Base-by-base conservation (phyloP, 345 rosid species). In the Salix koriyanagi region DNA sequence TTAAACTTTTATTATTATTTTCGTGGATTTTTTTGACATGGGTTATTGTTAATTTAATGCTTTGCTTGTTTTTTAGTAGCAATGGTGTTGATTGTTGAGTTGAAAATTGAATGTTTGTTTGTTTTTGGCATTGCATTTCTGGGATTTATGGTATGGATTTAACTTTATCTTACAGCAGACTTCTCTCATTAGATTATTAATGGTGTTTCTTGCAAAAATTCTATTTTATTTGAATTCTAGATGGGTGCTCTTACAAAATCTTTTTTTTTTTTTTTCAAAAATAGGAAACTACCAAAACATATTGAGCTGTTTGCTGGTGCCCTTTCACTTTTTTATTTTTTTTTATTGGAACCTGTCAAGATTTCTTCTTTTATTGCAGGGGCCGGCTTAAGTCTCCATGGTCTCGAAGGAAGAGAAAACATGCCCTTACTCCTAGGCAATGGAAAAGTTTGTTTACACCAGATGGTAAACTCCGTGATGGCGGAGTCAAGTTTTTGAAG, bases 341-440 rank as follows among this genome's bases (percentile, higher is more conserved):
- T 60, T 7, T 19, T 34, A 21, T 14, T 50, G 65, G 21, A 34
- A 30, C 7, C 4, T 48, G 48, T 71, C 19, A 18, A 26, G 1
- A 23, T 32, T 34, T 36, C 30, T 36, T 71, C 48, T 50, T 77
- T 70, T 39, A 25, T 50, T 80, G 60, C 82, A 96, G 99, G 88
- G 86, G 87, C 75, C 84, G 84, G 48, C 89, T 86, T 18, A 92
- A 91, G 70, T 96, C 99, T 5, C 97, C 97, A 7, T 96, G 99
- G 99, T 93, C 97, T 14, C 90, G 91, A 23, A 84, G 90, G 71
- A 93, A 87, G 84, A 86, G 90, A 67, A 96, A 88, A 83, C 89
- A 80, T n/a, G 89, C 86, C 0, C 96, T 96, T 79, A 82, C 88
- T 36, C 88, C 91, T 75, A 85, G 77, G 52, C 97, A 88, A 76